Base-by-base conservation (phyloP, 73 alveolate species). In the Blepharisma japonicum region DNA sequence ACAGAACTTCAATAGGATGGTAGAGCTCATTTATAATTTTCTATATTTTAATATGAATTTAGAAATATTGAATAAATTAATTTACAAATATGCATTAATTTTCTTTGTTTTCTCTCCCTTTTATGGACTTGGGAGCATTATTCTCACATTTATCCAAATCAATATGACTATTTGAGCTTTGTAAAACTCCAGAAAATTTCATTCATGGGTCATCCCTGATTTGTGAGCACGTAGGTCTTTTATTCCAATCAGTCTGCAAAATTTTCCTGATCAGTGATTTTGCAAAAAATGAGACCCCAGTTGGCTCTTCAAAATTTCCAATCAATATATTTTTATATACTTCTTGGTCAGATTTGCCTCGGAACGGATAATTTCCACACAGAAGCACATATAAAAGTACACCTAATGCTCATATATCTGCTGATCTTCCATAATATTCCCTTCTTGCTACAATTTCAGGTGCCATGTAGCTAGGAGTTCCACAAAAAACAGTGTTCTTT, bases 391-490 rank as follows among this genome's bases (percentile, higher is more conserved):
- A 85, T 6, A 81, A 38, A 20, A 85, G 61, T 6, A 85, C 88
- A 6, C 92, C 92, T 14, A 72, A 49, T 5, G 92, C 88, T 85
- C 92, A 85, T 54, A 85, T 83, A 47, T 85, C 92, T 4, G 85
- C 81, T 2, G 92, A 89, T 42, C 83, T 83, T 47, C 92, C 92
- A 14, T 67, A 81, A 46, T 80, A 81, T 42, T 85, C 92, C 14
- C 68, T 66, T 56, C 72, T 61, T 9, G 71, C 39, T 3, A 85
- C 93, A 21, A 95, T 85, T 85, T 95, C 99, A 0, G 99, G 99
- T 4, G 99, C 94, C 99, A 95, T 95, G 81, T 95, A 95, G 25
- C 94, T 79, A 4, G 97, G 96, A 27, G 99, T 95, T 6, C 99
- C 99, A 79, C 92, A 85, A 72, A 81, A 85, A 55, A 81, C 45